Percentiles rank a stretch among this genome's conserved stretches.
Conservation (phyloP, 2,329 filamentous ascomycete genomes). For the Monascus ruber region DNA sequence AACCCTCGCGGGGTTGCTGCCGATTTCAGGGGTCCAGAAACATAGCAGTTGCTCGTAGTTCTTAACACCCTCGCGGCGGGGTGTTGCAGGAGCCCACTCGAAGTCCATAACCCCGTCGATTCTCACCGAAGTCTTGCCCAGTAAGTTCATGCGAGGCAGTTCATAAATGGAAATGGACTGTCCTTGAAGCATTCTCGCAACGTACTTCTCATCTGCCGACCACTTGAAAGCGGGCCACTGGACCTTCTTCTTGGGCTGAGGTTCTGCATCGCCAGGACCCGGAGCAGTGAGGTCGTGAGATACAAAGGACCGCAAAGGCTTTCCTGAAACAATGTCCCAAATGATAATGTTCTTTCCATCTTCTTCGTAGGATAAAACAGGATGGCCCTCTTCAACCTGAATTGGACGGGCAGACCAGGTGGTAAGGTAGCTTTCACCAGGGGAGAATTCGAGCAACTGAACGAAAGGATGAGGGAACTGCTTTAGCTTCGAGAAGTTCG, state of each 20-base stretch:
- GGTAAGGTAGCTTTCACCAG: conserved; percentile 80
- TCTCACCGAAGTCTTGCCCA: conserved; percentile 88
- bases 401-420: conserved; percentile 96
- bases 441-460: conserved; percentile 93
- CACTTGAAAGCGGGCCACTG: conserved; percentile 99
- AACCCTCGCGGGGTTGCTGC: conserved; percentile 95
- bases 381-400: conserved; percentile 78
- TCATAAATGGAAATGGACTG: conserved; percentile 88
- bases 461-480: conserved; percentile 92
- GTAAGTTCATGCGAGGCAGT: conserved; percentile 73
- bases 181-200: conserved; percentile 78
- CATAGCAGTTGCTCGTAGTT: conserved; percentile 90
- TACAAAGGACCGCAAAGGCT: conserved; percentile 84
- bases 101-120: conserved; percentile 96
- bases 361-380: conserved; percentile 75
- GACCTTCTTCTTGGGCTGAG: conserved; percentile 75
- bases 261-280: conserved; percentile 49
- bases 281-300: conserved; percentile 58
- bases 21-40: conserved; percentile 98
- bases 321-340: conserved; percentile 86
- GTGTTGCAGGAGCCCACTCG: conserved; percentile 84
- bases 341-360: conserved; percentile 99
- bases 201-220: conserved; percentile 95
- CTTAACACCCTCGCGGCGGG: conserved; percentile 75
- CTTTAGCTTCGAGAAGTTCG: conserved; percentile 78